Percentiles rank a stretch among this genome's conserved stretches.
Conservation (phyloP, 768 basidiomycete species). For the Lepiota subincarnata region DNA sequence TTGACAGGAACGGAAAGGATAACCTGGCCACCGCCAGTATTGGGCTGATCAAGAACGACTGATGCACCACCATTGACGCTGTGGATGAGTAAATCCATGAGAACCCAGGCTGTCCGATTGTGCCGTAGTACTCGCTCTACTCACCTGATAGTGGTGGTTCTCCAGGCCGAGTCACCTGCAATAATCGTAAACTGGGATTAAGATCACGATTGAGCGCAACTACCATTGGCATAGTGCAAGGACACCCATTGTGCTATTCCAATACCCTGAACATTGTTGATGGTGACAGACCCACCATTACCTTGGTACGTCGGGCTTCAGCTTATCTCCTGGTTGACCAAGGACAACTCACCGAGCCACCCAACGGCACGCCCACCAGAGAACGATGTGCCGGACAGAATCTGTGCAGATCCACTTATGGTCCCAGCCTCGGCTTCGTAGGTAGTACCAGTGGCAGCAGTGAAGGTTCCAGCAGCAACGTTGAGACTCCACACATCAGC, state of each 20-base stretch:
- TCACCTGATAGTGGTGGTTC: constrained; percentile 57
- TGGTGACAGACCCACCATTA: constrained; percentile 52
- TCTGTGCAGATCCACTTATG: constrained; percentile 41
- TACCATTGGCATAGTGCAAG: constrained; percentile 55
- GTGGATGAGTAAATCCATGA: background rate
- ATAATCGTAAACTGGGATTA: background rate
- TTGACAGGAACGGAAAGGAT: constrained; percentile 55
- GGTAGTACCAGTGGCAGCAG: constrained; percentile 43
- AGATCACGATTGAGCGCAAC: background rate
- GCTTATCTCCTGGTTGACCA: background rate
- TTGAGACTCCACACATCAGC: constrained; percentile 58
- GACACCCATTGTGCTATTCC: constrained; percentile 57
- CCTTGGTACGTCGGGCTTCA: constrained; percentile 25
- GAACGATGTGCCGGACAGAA: constrained; percentile 40
- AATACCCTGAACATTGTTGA: constrained; percentile 52
- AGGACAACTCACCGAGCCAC: constrained; percentile 40
- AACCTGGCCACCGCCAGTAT: constrained; percentile 50
- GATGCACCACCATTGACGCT: constrained; percentile 57
- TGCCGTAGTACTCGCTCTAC: too few species aligned
- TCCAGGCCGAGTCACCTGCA: constrained; percentile 49
- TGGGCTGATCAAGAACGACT: constrained; percentile 52
- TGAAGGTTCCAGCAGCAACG: constrained; percentile 45
- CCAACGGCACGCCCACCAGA: constrained; percentile 53
- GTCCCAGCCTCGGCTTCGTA: constrained; percentile 56
- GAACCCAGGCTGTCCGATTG: too few species aligned